Evolutionary conservation across 2,329 filamentous ascomycete species (phyloP), one percentile per base, ranked within the genome.

Genomic region (Epichloe brachyelytri): DNA sequence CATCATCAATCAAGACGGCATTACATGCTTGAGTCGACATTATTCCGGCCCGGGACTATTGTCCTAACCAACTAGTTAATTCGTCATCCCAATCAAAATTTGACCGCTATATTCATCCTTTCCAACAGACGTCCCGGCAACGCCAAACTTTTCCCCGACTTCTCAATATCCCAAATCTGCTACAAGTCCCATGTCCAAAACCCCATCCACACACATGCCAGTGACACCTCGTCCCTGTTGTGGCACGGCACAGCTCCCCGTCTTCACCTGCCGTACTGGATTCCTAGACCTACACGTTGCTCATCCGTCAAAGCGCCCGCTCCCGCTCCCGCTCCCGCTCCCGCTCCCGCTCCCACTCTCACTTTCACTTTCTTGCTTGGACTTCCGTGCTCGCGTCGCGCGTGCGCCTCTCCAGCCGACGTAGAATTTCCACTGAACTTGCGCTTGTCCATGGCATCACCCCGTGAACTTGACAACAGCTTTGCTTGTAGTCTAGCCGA

Each of bases 281-380:
- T 79, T 2, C 76, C 77, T 38, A 80, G 60, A 0, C 77, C 77
- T 14, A 80, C 67, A 12, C 65, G 60, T 12, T 61, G 62, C 1
- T 70, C 65, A 33, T 71, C 70, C 15, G 63, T 57, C 49, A 68
- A 54, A 10, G 65, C 63, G 1, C 66, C 69, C 15, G 73, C 65
- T 22, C 73, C 68, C 49, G 71, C 61, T 64, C 22, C 22, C 10
- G 65, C 63, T 1, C 66, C 69, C 15, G 73, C 61, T 64, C 22
- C 22, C 10, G 65, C 63, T 1, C 66, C 69, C 15, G 73, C 65
- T 22, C 73, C 26, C 10, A 65, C 63, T 1, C 66, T 69, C 15
- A 73, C 65, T 22, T 73, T 68, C 49, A 71, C 61, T 64, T 73
- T 79, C 64, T 80, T 80, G 1, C 71, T 65, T 30, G 76, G 75